Percentiles rank a stretch among this genome's conserved stretches.
phyloP scores from a whole-genome alignment of 2,329 filamentous ascomycete genomes.

The Fragosphaeria purpurea region DNA sequence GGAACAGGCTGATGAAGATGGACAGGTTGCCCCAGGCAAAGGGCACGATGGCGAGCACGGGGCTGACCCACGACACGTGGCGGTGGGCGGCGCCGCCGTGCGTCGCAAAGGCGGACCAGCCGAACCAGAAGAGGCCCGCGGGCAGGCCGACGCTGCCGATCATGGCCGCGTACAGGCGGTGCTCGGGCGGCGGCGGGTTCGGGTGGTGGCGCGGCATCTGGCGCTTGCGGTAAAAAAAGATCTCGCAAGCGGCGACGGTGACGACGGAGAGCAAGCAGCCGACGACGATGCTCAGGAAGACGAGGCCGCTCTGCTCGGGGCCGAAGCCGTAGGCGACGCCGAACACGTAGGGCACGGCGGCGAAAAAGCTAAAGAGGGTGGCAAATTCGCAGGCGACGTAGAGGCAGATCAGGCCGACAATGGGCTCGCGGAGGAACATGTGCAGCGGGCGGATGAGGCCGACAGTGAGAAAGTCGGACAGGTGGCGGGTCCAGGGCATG shows the following conservation, averaged over 20 bases:
- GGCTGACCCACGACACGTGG: conserved; percentile 39
- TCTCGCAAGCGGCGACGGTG: conserved; percentile 31
- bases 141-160: conserved; percentile 44
- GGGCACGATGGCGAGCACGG: conserved; percentile 39
- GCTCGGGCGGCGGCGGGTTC: conserved; percentile 38
- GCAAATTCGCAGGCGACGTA: conserved; percentile 43
- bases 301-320: conserved; percentile 30
- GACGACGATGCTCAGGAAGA: conserved; percentile 35
- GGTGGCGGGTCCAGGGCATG: conserved; percentile 16
- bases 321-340: conserved; percentile 33
- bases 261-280: conserved; percentile 34
- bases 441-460: conserved; percentile 40
- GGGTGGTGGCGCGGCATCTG: conserved; percentile 23
- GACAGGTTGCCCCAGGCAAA: conserved; percentile 53
- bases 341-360: conserved; percentile 40
- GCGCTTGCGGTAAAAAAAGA: conserved; percentile 28
- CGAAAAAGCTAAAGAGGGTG: conserved; percentile 43
- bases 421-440: conserved; percentile 54
- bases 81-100: too few species aligned
- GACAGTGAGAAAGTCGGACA: conserved; percentile 28
- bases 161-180: conserved; percentile 50
- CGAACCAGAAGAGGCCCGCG: conserved; percentile 49
- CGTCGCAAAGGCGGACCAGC: conserved; percentile 49
- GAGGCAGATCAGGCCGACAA: conserved; percentile 45
- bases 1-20: conserved; percentile 43